phyloP scores from a whole-genome alignment of 2,329 filamentous ascomycete species.

The Aspergillus brasiliensis region DNA sequence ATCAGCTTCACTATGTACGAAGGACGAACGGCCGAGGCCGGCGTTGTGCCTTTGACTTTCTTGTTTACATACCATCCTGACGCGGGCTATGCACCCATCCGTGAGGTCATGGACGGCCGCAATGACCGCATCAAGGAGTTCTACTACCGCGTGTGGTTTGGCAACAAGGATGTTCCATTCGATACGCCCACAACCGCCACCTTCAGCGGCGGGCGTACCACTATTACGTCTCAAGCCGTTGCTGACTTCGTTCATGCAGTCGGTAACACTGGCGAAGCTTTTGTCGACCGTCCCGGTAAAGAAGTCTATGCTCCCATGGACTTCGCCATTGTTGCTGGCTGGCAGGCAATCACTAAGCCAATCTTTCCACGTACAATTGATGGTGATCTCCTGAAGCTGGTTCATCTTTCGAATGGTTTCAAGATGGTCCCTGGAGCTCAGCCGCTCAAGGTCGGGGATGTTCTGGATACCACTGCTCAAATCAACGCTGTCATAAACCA shows the following conservation, averaged over 20 bases:
- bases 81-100: constrained; percentile 94
- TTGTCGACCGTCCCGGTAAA: constrained; percentile 93
- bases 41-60: constrained; percentile 79
- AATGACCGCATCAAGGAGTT: constrained; percentile 99
- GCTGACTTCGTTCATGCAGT: constrained; percentile 99
- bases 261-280: constrained; percentile 95
- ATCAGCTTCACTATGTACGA: constrained; percentile 91
- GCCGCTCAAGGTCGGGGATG: constrained; percentile 92
- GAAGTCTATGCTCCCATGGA: constrained; percentile 96
- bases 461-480: constrained; percentile 87
- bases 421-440: constrained; percentile 96
- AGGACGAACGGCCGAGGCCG: constrained; percentile 81
- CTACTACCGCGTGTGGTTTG: constrained; percentile 98
- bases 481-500: constrained; percentile 99
- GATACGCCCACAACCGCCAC: constrained; percentile 81
- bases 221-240: constrained; percentile 87
- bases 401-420: constrained; percentile 96
- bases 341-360: constrained; percentile 99
- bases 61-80: constrained; percentile 93
- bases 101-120: constrained; percentile 91
- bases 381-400: constrained; percentile 91
- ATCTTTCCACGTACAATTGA: constrained; percentile 98
- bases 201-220: constrained; percentile 86
- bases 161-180: constrained; percentile 78
- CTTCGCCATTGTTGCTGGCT: constrained; percentile 95